Evolutionary conservation across 2,329 filamentous ascomycete species (phyloP), one percentile per base, ranked within the genome.

Genomic region (Alternaria brassicicola): DNA sequence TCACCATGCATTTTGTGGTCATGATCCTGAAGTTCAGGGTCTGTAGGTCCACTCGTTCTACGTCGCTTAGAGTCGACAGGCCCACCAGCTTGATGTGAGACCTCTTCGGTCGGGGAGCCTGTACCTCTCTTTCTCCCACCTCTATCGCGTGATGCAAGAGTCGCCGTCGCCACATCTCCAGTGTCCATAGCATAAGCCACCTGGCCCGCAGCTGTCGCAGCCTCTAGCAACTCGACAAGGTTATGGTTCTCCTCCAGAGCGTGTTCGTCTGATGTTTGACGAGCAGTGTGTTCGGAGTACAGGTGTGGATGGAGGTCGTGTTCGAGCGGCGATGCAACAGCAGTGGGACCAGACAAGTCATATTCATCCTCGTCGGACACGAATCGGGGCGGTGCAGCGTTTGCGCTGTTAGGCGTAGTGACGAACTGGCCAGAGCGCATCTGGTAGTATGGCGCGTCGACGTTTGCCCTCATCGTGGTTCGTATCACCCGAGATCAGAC

Each of bases 141-240:
- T 31, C 61, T 63, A 17, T 46, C 52, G 26, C 66, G 64, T 13
- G 46, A 26, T 30, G 57, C 36, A 30, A 52, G 12, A 13, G 41
- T 48, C 10, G 25, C 38, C 19, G 12, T 13, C 12, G 17, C 52
- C 8, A 49, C 38, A 26, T 51, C 47, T n/a, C 60, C 51, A 43
- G 57, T 47, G n/a, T 63, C 47, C 59, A 67, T 65, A 6, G 54
- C 57, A 28, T 66, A 56, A 19, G 62, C 41, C 51, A 61, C 66
- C 49, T 74, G 71, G 13, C 62, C 70, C 35, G 74, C 72, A 59
- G 74, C 74, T 15, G 73, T 75, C 7, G 74, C 76, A 62, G 76
- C 76, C 51, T 77, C 74, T 4, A 78, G 61, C 49, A 78, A 58
- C 52, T 76, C 74, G 2, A 65, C 74, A 31, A 78, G 66, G 38